A percentile compares a stretch with the other conserved stretches of the same genome.
phyloP scores from a whole-genome alignment of 768 basidiomycete species.

The Suillus paluster region DNA sequence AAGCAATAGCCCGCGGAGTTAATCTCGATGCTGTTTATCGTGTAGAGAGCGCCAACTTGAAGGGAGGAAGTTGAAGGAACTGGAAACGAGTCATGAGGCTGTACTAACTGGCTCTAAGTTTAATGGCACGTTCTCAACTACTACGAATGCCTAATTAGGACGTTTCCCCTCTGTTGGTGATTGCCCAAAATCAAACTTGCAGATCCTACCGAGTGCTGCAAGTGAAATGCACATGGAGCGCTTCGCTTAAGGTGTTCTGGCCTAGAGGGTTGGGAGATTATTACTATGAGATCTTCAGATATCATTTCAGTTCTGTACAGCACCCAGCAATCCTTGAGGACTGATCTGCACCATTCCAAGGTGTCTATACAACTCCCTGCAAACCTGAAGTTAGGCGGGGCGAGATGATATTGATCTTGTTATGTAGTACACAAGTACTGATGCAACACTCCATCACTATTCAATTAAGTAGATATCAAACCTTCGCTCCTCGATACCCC shows the following conservation, averaged over 20 bases:
- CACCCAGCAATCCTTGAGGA: background rate
- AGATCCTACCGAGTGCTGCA: conserved; percentile 3
- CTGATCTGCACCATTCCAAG: background rate
- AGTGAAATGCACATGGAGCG: conserved; percentile 18
- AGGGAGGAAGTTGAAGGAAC: too few relatives aligned
- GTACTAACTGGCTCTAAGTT: too few relatives aligned
- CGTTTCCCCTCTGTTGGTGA: conserved; percentile 19
- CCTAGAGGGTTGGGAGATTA: conserved; percentile 16
- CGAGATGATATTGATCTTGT: too few relatives aligned
- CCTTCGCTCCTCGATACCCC: conserved; percentile 39
- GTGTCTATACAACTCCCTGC: background rate
- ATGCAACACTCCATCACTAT: background rate
- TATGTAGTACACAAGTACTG: too few relatives aligned
- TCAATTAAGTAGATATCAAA: conserved; percentile 40
- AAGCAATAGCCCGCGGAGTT: background rate
- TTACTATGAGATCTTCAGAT: too few relatives aligned
- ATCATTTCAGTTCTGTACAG: too few relatives aligned
- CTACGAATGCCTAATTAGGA: conserved; percentile 14
- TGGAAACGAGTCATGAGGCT: too few relatives aligned
- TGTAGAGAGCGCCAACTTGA: background rate
- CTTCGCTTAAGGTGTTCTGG: conserved; percentile 17
- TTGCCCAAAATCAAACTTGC: conserved; percentile 17
- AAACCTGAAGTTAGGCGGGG: too few relatives aligned
- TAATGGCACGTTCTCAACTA: too few relatives aligned
- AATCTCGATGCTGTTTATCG: background rate